Percentiles rank a stretch among this genome's conserved stretches.
Evolutionary conservation across 2,329 filamentous ascomycete genomes (phyloP).

Genomic region (Colletotrichum viniferum): DNA sequence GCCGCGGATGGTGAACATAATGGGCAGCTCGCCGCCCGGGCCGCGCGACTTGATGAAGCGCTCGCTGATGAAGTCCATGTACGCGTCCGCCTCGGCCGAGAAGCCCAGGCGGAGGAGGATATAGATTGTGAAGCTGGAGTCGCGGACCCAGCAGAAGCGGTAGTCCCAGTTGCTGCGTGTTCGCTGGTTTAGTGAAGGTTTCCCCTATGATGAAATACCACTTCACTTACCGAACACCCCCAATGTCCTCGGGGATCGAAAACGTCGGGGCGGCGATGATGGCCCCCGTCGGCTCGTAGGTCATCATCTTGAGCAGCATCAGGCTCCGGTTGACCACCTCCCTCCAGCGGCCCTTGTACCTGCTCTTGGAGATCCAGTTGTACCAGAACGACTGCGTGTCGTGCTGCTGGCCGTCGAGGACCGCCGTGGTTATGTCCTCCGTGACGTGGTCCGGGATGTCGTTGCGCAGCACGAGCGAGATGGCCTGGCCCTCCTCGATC

Average conservation of each 20-base stretch:
- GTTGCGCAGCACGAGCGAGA: slow-evolving; percentile 72
- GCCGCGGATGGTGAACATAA: slow-evolving; percentile 82
- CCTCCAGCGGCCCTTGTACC: slow-evolving; percentile 74
- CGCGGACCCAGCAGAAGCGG: slow-evolving; percentile 79
- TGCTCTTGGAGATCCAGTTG: slow-evolving; percentile 73
- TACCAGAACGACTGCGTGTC: slow-evolving; percentile 76
- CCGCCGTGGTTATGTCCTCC: slow-evolving; percentile 58
- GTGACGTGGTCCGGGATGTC: slow-evolving; percentile 63
- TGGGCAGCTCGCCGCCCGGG: slow-evolving; percentile 68
- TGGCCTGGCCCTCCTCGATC: slow-evolving; percentile 68
- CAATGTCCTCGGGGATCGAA: slow-evolving; percentile 76
- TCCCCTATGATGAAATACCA: accelerated
- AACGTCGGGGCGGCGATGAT: slow-evolving; percentile 80
- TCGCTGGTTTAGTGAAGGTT: not conserved
- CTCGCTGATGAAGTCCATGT: slow-evolving; percentile 79
- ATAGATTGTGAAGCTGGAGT: slow-evolving; percentile 80
- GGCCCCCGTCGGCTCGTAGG: slow-evolving; percentile 78
- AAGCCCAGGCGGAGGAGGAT: slow-evolving; percentile 79
- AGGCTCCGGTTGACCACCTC: slow-evolving; percentile 74
- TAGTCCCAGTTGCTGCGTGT: slow-evolving; percentile 68
- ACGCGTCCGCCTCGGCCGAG: slow-evolving; percentile 75
- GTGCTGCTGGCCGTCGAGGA: slow-evolving; percentile 68
- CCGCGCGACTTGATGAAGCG: slow-evolving; percentile 67
- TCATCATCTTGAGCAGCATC: slow-evolving; percentile 77
- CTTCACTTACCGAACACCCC: slow-evolving; percentile 54